phyloP scores from a whole-genome alignment of 345 rosid species.

The Eucalyptus pauciflora region DNA sequence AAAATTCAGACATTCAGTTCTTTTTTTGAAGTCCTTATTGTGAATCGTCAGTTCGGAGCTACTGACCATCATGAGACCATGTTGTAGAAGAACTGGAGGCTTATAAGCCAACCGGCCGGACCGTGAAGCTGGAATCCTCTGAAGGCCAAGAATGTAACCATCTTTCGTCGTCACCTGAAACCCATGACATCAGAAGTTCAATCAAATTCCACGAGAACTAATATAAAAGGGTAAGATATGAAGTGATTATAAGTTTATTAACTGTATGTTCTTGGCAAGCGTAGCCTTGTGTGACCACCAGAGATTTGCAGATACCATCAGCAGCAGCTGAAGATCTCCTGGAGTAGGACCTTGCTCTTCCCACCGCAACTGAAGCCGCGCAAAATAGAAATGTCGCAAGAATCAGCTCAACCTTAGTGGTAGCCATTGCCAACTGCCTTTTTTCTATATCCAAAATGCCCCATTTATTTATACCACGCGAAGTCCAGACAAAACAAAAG shows the following conservation, averaged over 20 bases:
- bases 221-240: neutral
- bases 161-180: constrained; percentile 39
- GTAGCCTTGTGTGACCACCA: constrained; percentile 19
- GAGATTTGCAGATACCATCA: constrained; percentile 10
- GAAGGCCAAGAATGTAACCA: constrained; percentile 37
- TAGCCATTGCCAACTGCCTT: neutral
- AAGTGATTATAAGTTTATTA: neutral
- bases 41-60: neutral
- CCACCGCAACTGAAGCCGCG: neutral
- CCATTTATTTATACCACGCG: neutral
- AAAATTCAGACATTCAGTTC: neutral
- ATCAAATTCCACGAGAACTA: neutral
- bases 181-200: neutral
- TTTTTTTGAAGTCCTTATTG: neutral
- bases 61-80: constrained; percentile 28
- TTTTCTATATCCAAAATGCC: neutral
- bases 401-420: neutral
- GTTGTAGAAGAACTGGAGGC: constrained; percentile 45
- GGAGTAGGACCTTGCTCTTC: neutral
- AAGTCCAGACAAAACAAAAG: neutral
- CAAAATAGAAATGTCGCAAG: neutral
- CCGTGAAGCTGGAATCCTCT: constrained; percentile 18
- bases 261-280: constrained; percentile 20
- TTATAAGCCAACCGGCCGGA: constrained; percentile 12
- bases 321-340: neutral